phyloP scores from a whole-genome alignment of 2,329 filamentous ascomycete genomes.

The Ascochyta pisi region DNA sequence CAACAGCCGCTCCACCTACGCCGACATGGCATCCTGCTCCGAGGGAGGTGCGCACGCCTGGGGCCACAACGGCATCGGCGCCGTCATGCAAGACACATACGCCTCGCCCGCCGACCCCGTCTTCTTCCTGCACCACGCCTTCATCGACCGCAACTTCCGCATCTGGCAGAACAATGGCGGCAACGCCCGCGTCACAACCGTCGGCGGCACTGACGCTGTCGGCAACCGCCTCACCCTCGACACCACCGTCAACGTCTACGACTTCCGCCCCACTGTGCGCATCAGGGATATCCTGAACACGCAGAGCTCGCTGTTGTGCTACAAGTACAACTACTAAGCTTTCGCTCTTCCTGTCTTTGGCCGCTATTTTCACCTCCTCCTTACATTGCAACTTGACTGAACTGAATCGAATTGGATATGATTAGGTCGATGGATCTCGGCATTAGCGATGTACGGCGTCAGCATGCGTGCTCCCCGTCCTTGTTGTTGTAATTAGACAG shows the following conservation, averaged over 20 bases:
- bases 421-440: too few species aligned
- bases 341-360: too few species aligned
- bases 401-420: too few species aligned
- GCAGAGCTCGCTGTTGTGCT: constrained; percentile 34
- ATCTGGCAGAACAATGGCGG: constrained; percentile 55
- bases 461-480: too few species aligned
- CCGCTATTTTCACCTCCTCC: too few species aligned
- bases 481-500: constrained; percentile 1
- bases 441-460: too few species aligned
- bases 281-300: constrained; percentile 44
- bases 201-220: constrained; percentile 50
- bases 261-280: constrained; percentile 34
- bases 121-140: constrained; percentile 60
- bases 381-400: too few species aligned
- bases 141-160: constrained; percentile 59
- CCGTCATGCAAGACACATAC: constrained; percentile 44
- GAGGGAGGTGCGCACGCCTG: constrained; percentile 44
- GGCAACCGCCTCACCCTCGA: constrained; percentile 37
- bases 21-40: constrained; percentile 39
- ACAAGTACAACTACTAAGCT: constrained; percentile 47
- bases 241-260: constrained; percentile 37
- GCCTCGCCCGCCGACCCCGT: constrained; percentile 46
- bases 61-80: constrained; percentile 47
- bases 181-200: constrained; percentile 30
- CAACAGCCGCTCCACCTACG: constrained; percentile 32